Conservation (phyloP, 106 monocot genomes). For the Acanthochlamys bracteata region DNA sequence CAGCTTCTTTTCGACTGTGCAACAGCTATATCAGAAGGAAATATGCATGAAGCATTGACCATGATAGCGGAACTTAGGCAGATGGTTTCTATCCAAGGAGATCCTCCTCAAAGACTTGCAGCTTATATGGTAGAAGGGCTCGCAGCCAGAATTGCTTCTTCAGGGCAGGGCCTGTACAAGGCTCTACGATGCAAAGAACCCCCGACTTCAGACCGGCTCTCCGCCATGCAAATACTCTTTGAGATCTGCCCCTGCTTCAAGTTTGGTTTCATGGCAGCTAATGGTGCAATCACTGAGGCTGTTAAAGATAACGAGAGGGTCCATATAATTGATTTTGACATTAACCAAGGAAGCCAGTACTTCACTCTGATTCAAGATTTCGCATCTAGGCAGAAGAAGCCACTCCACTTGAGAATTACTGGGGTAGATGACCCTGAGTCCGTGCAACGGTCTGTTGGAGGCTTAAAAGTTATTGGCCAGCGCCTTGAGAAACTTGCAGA, state of each 20-base stretch:
- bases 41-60: conserved; percentile 41
- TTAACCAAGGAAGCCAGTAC: conserved; percentile 95
- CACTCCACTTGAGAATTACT: conserved; percentile 57
- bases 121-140: conserved; percentile 92
- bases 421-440: conserved; percentile 98
- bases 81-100: conserved; percentile 85
- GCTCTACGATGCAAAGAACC: conserved; percentile 89
- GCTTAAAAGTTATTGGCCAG: conserved; percentile 70
- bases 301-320: conserved; percentile 61
- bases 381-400: conserved; percentile 27
- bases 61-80: conserved; percentile 71
- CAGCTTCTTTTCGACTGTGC: conserved; percentile 89
- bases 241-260: conserved; percentile 93
- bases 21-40: conserved; percentile 58
- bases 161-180: conserved; percentile 76
- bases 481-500: conserved; percentile 78
- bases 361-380: conserved; percentile 63
- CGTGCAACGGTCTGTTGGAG: conserved; percentile 78
- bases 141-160: conserved; percentile 69
- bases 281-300: conserved; percentile 77
- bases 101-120: conserved; percentile 81
- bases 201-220: conserved; percentile 58
- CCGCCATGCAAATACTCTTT: conserved; percentile 95
- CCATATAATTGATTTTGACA: conserved; percentile 93
- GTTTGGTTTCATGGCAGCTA: conserved; percentile 94